Conservation (phyloP, 1,284 basidiomycete genomes). For the Fomitopsis pinicola region DNA sequence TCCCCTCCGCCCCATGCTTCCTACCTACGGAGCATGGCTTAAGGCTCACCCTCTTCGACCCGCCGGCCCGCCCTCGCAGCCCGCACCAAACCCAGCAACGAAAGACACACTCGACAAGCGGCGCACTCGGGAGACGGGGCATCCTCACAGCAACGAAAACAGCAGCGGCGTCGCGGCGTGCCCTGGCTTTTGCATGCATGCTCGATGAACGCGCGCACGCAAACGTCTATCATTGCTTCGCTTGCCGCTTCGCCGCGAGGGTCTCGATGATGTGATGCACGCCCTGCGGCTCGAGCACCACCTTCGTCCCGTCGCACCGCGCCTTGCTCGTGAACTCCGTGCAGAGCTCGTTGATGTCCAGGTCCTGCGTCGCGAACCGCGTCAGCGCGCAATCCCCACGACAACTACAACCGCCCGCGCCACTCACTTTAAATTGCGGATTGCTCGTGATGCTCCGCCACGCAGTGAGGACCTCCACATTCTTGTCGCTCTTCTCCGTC, state of each 20-base stretch:
- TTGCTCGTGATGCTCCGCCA: constrained; percentile 71
- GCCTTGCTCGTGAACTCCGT: constrained; percentile 75
- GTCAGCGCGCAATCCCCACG: neutral
- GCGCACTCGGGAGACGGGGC: neutral
- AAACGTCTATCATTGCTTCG: constrained; percentile 14
- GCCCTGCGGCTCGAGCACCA: constrained; percentile 68
- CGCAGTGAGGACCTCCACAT: constrained; percentile 70
- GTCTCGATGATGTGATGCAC: constrained; percentile 61
- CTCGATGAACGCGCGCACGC: neutral
- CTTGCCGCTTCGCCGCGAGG: constrained; percentile 31
- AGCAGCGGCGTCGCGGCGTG: neutral
- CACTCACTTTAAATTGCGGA: constrained; percentile 57
- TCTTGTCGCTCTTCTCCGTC: constrained; percentile 64
- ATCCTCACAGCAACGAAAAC: neutral
- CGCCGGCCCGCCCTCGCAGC: neutral
- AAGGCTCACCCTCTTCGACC: too few species aligned
- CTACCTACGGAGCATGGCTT: too few species aligned
- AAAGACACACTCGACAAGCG: neutral
- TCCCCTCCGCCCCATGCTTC: too few species aligned
- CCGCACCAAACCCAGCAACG: neutral
- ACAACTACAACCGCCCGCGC: neutral
- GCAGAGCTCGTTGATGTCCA: constrained; percentile 73
- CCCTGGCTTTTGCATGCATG: neutral
- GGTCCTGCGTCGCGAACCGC: constrained; percentile 41
- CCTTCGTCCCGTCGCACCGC: constrained; percentile 74